Evolutionary conservation across 179 eudicot species (phyloP).

Genomic region (Camellia oleifera): DNA sequence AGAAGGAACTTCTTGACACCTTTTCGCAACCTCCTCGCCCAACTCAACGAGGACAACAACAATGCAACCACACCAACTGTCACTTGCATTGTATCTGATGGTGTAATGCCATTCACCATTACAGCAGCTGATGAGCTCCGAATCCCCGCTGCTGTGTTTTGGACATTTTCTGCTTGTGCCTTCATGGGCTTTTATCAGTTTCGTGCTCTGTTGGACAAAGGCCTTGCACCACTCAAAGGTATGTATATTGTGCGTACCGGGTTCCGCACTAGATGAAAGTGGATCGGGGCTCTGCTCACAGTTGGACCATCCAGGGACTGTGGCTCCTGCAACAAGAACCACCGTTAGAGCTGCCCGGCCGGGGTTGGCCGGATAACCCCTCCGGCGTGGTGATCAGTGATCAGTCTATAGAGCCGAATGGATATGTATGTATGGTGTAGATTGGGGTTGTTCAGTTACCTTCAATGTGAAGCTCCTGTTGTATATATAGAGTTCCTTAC

Average conservation of each 20-base stretch:
- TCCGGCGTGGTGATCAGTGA: too few species aligned
- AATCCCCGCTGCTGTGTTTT: neutral
- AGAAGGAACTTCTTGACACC: neutral
- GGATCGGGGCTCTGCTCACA: too few species aligned
- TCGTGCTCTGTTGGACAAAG: neutral
- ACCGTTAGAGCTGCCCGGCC: too few species aligned
- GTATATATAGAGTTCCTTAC: too few species aligned
- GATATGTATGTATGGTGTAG: too few species aligned
- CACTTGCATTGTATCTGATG: neutral
- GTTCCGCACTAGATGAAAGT: too few species aligned
- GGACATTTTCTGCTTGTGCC: neutral
- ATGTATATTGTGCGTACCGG: neutral
- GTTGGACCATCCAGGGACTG: too few species aligned
- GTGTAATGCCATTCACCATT: neutral
- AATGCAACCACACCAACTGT: neutral
- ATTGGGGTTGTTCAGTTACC: too few species aligned
- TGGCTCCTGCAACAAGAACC: too few species aligned
- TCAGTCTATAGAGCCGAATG: too few species aligned
- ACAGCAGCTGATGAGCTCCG: neutral
- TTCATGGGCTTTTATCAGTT: conserved; percentile 3
- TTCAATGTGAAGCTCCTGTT: too few species aligned
- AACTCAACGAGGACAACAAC: neutral
- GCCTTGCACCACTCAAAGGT: conserved; percentile 2
- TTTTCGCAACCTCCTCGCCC: neutral
- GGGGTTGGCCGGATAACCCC: too few species aligned